phyloP scores from a whole-genome alignment of 2,329 filamentous ascomycete species.

The Elsinoe perseae region DNA sequence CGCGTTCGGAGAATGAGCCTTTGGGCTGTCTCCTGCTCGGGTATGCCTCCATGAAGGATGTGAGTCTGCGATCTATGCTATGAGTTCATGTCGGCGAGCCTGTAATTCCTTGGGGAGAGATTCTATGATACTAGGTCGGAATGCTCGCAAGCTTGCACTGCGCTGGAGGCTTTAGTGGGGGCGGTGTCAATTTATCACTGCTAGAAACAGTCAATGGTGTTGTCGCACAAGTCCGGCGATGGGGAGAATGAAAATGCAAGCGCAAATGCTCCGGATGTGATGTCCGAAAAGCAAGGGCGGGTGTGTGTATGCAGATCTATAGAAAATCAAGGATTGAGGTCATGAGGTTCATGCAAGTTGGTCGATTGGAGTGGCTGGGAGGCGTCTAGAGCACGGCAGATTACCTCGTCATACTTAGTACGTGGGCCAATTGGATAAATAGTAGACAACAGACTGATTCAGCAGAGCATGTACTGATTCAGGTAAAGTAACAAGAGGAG shows the following conservation, averaged over 20 bases:
- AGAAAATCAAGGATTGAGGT: slow-evolving; percentile 13
- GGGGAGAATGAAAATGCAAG: background rate
- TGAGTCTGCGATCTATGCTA: background rate
- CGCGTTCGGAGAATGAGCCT: slow-evolving; percentile 12
- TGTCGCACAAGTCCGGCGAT: background rate
- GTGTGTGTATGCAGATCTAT: slow-evolving; percentile 10
- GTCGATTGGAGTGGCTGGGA: slow-evolving; percentile 12
- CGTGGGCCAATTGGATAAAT: slow-evolving; percentile 13
- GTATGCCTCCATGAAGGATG: background rate
- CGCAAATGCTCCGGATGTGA: background rate
- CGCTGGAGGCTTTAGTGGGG: background rate
- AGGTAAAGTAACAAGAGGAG: background rate
- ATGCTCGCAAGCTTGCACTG: background rate
- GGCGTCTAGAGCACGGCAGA: background rate
- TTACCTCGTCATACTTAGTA: slow-evolving; percentile 14
- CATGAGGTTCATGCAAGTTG: slow-evolving; percentile 11
- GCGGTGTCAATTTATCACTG: background rate
- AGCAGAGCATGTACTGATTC: background rate
- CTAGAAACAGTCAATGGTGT: background rate
- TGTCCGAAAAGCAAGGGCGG: slow-evolving; percentile 5
- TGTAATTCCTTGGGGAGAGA: background rate
- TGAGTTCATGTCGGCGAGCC: background rate
- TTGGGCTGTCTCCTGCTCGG: background rate
- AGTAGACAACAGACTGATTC: background rate
- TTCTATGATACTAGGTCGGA: background rate